phyloP scores from a whole-genome alignment of 306 rosid species.

The Dalbergia cultrata region DNA sequence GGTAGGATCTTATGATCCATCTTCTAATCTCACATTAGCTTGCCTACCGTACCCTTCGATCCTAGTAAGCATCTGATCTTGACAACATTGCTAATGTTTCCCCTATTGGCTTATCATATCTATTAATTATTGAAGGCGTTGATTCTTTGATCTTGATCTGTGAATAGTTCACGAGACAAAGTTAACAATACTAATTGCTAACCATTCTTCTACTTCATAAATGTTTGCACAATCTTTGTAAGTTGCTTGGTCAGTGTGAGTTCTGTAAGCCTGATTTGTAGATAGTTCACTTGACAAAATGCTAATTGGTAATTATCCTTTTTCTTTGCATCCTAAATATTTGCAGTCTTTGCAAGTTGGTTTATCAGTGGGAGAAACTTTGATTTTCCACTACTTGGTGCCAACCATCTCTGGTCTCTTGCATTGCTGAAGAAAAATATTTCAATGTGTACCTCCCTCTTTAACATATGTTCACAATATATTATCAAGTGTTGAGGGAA shows the following conservation, averaged over 20 bases:
- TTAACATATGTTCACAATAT: conserved; percentile 11
- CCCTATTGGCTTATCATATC: neutral
- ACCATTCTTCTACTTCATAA: conserved; percentile 1
- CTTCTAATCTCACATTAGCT: too few relatives aligned
- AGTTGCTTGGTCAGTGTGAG: conserved; percentile 17
- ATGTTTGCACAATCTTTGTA: conserved; percentile 11
- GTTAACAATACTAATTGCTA: neutral
- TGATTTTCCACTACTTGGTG: conserved; percentile 20
- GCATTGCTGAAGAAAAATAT: neutral
- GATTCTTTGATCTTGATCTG: conserved; percentile 17
- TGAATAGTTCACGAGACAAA: conserved; percentile 26
- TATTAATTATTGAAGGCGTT: neutral
- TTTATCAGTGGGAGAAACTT: conserved; percentile 28
- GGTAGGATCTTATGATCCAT: too few relatives aligned
- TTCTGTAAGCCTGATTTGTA: neutral
- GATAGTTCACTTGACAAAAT: neutral
- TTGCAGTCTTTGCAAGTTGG: conserved; percentile 16
- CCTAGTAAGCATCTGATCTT: too few relatives aligned
- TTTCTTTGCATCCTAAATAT: conserved; percentile 14
- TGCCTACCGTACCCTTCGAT: too few relatives aligned
- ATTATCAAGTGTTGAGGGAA: conserved; percentile 18
- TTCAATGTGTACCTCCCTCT: conserved; percentile 3
- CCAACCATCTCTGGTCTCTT: neutral
- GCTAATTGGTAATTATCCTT: neutral
- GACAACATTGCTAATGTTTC: too few relatives aligned